Conservation (phyloP, 2,329 filamentous ascomycete species). For the Blastomyces parvus region DNA sequence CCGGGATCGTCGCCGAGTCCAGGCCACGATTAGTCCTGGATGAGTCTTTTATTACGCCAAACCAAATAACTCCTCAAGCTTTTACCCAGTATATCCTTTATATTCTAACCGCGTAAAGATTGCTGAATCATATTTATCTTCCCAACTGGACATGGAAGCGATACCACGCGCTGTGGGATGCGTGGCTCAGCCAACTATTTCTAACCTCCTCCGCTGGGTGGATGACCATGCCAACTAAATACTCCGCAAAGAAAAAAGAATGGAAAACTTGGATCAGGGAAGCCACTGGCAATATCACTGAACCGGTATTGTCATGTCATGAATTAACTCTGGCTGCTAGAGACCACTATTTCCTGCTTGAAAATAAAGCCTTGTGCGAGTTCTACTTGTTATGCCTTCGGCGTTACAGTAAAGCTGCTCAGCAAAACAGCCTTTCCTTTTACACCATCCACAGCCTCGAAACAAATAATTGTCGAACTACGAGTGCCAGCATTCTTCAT, state of each 20-base stretch:
- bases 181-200: neutral
- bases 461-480: neutral
- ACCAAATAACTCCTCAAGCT: neutral
- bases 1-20: neutral
- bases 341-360: neutral
- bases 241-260: neutral
- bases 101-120: neutral
- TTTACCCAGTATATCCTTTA: neutral
- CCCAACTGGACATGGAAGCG: neutral
- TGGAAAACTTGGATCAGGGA: neutral
- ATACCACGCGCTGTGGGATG: neutral
- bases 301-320: neutral
- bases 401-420: neutral
- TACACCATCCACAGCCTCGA: neutral
- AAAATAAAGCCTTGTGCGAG: neutral
- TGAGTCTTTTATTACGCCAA: neutral
- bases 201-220: neutral
- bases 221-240: neutral
- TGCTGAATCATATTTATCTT: neutral
- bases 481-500: neutral
- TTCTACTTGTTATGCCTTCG: neutral
- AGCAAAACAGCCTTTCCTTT: neutral
- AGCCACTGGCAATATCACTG: neutral
- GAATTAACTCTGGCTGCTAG: neutral
- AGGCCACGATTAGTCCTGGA: neutral